Base-by-base conservation (phyloP, 768 basidiomycete species). In the Lactarius akahatsu region DNA sequence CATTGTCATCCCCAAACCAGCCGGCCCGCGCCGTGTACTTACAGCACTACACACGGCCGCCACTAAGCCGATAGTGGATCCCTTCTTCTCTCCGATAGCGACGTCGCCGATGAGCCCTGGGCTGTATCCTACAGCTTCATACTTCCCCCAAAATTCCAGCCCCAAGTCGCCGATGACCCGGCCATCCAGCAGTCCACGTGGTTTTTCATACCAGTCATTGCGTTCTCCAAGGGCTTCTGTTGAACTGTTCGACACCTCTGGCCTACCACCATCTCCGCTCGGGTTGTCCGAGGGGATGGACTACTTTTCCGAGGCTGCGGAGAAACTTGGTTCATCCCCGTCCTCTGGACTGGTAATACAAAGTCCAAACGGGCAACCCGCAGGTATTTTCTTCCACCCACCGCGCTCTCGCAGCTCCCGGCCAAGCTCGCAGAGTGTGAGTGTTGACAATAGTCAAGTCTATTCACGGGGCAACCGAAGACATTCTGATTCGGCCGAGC, bases 1-100 rank as follows among this genome's bases (percentile, higher is more conserved):
- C 34, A 92, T 98, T 84, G 93, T 99, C 70, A 89, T 98, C 45
- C 96, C 96, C 26, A 99, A 98, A 77, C 96, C 96, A 11, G 96
- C 92, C 20, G 96, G 97, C 5, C 97, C 97, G 8, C 86, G 96
- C 45, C 87, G 96, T 10, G 89, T 98, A 71, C 80, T 99, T 70
- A 96, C 95, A 26, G 91, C 95, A 30, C 80, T 99, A 20, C 91
- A 96, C 74, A 98, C 93, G 4, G 95, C 95, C 1, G 83, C 92
- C 58, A 90, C 85, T 10, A 91, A 88, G 70, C 96, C 97, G 0
- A 74, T 86, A 13, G 86, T 99, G 36, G 96, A 99, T 74, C 92
- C 96, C 0, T 91, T 89, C 75, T 97, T 98, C 73, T 77, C 85
- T 0, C 96, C 97, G n/a, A 98, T 94, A 68, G 96, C 96, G 0